Percentiles rank a stretch among this genome's conserved stretches.
phyloP scores from a whole-genome alignment of 1,284 basidiomycete species.

The Puccinia sorghi region DNA sequence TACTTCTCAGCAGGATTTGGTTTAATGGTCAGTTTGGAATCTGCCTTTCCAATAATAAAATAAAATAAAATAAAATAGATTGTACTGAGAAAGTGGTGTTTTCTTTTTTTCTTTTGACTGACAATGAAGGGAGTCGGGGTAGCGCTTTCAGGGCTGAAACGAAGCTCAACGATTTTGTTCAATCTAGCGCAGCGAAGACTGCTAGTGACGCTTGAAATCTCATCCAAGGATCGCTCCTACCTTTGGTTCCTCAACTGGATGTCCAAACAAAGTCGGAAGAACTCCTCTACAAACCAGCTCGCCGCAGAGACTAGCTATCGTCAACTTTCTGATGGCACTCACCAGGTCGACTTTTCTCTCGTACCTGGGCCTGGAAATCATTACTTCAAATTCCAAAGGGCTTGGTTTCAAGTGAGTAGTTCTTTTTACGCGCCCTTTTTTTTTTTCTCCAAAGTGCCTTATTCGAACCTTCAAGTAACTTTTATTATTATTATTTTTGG shows the following conservation, averaged over 20 bases:
- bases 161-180: slow-evolving; percentile 70
- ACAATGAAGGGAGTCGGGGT: slow-evolving; percentile 75
- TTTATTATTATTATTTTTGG: neutral
- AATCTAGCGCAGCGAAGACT: slow-evolving; percentile 80
- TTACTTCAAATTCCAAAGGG: slow-evolving; percentile 82
- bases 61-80: neutral
- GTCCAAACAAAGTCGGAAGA: slow-evolving; percentile 64
- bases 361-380: slow-evolving; percentile 95
- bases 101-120: neutral
- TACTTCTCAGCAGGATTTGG: slow-evolving; percentile 96
- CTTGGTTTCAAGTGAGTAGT: slow-evolving; percentile 85
- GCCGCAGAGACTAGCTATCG: slow-evolving; percentile 90
- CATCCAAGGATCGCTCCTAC: slow-evolving; percentile 90
- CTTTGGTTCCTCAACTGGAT: slow-evolving; percentile 99
- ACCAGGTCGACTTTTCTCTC: slow-evolving; percentile 81
- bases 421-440: neutral
- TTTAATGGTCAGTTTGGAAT: slow-evolving; percentile 70
- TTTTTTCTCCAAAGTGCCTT: neutral
- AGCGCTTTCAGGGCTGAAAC: slow-evolving; percentile 72
- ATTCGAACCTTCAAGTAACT: neutral
- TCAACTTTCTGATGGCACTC: slow-evolving; percentile 83
- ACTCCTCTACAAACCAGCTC: slow-evolving; percentile 69
- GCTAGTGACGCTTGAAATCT: slow-evolving; percentile 93
- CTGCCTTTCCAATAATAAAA: neutral
- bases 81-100: slow-evolving; percentile 24